phyloP scores from a whole-genome alignment of 257 asterid species.

The Fraxinus anomala region DNA sequence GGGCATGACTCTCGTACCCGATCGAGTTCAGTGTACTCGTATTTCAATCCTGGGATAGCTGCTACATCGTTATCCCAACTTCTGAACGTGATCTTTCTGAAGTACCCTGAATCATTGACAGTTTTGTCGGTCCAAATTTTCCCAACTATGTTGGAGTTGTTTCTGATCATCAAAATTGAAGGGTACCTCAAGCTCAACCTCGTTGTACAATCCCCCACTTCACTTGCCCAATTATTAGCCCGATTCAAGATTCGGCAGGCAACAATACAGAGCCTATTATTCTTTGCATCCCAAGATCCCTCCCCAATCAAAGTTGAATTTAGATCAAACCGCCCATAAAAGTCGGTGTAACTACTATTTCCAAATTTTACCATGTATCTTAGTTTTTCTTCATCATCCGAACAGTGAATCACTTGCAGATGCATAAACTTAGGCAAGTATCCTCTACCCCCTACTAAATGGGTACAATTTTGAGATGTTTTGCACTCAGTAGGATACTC shows the following conservation, averaged over 20 bases:
- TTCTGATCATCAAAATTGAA: slow-evolving; percentile 41
- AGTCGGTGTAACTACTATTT: neutral
- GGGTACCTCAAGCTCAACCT: slow-evolving; percentile 58
- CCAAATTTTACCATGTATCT: slow-evolving; percentile 38
- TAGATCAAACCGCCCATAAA: slow-evolving; percentile 18
- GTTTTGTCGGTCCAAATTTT: slow-evolving; percentile 54
- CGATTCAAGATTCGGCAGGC: slow-evolving; percentile 54
- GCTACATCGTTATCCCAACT: slow-evolving; percentile 4
- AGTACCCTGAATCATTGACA: slow-evolving; percentile 40
- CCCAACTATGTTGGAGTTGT: slow-evolving; percentile 39
- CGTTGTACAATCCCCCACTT: slow-evolving; percentile 53
- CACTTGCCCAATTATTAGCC: slow-evolving; percentile 8
- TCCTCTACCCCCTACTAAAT: slow-evolving; percentile 25
- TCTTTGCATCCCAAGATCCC: slow-evolving; percentile 58
- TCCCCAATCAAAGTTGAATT: slow-evolving; percentile 51
- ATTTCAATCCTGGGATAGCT: slow-evolving; percentile 35
- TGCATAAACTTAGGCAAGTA: slow-evolving; percentile 36
- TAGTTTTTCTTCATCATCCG: slow-evolving; percentile 32
- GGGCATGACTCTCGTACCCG: slow-evolving; percentile 38
- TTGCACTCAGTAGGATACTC: slow-evolving; percentile 42
- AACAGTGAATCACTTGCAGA: slow-evolving; percentile 49
- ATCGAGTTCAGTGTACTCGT: slow-evolving; percentile 52
- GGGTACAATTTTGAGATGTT: slow-evolving; percentile 31
- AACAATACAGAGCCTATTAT: slow-evolving; percentile 42
- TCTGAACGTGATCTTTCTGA: slow-evolving; percentile 31